These are phyloP conservation scores for Hymenoscyphus albidus DNA, from an alignment of 2,329 filamentous ascomycete species.

Conservation along the genomic window DNA sequence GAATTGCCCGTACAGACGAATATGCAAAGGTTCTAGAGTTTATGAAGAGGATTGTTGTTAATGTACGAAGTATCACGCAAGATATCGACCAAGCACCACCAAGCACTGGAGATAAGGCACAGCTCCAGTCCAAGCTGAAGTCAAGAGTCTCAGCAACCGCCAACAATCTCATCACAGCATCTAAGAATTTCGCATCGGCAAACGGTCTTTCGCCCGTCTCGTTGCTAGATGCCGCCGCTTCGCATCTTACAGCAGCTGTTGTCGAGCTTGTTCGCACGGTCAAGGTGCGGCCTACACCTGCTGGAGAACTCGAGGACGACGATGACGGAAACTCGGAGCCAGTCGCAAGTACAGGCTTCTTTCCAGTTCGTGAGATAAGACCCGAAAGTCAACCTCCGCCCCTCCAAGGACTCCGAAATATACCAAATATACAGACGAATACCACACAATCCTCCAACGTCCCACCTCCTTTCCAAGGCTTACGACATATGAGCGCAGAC, in stretches of 20 bases:
- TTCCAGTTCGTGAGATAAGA: constrained; percentile 48
- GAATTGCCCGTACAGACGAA: constrained; percentile 68
- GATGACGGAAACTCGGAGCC: constrained; percentile 66
- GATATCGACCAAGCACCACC: constrained; percentile 63
- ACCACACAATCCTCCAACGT: constrained; percentile 35
- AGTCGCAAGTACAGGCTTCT: constrained; percentile 65
- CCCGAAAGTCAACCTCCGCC: constrained; percentile 41
- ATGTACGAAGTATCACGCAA: constrained; percentile 78
- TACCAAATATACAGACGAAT: constrained; percentile 19
- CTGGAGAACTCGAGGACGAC: constrained; percentile 72
- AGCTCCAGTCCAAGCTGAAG: constrained; percentile 68
- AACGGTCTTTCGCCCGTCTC: constrained; percentile 89
- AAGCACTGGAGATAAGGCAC: constrained; percentile 47
- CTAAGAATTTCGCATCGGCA: constrained; percentile 82
- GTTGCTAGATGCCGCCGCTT: constrained; percentile 86
- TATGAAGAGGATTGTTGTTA: constrained; percentile 81
- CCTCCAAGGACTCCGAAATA: constrained; percentile 50
- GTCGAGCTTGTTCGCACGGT: constrained; percentile 80
- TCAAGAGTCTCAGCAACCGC: constrained; percentile 84
- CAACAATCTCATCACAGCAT: constrained; percentile 91
- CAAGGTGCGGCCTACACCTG: constrained; percentile 75
- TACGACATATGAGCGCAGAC: constrained; percentile 58
- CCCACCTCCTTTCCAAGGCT: constrained; percentile 54
- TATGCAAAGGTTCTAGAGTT: constrained; percentile 73
- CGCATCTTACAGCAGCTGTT: constrained; percentile 79